Conservation (phyloP, 148 eudicot genomes). For the Fagopyrum esculentum region DNA sequence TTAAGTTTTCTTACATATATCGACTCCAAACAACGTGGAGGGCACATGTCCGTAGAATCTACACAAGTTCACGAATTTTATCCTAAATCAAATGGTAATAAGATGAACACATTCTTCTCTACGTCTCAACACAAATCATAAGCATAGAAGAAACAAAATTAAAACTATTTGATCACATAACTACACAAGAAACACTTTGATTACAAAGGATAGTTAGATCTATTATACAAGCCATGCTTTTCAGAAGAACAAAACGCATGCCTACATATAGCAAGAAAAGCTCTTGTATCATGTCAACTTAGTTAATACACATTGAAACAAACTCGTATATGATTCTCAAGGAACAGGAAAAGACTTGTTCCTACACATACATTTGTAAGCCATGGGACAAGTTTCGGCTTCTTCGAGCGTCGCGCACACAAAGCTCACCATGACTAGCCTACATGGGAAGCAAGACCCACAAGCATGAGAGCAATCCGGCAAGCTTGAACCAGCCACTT, state of each 20-base stretch:
- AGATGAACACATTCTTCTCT: too few relatives aligned
- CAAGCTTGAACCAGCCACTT: slow-evolving; percentile 56
- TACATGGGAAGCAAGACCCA: slow-evolving; percentile 67
- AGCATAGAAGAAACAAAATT: too few relatives aligned
- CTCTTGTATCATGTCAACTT: not conserved
- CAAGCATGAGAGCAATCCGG: slow-evolving; percentile 70
- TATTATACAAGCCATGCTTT: not conserved
- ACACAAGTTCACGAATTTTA: too few relatives aligned
- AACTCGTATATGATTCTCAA: not conserved
- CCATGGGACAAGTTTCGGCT: slow-evolving; percentile 74
- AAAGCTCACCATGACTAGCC: slow-evolving; percentile 70
- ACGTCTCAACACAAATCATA: too few relatives aligned
- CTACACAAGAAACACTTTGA: not conserved
- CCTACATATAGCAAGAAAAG: not conserved
- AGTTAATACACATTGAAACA: not conserved
- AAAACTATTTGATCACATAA: too few relatives aligned
- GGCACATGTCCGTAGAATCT: too few relatives aligned
- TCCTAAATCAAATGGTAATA: too few relatives aligned
- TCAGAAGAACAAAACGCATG: not conserved
- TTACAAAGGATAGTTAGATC: not conserved
- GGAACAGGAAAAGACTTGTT: slow-evolving; percentile 77
- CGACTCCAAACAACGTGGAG: too few relatives aligned
- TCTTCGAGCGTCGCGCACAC: slow-evolving; percentile 48
- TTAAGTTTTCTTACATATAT: too few relatives aligned
- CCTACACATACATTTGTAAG: slow-evolving; percentile 72